A percentile compares a stretch with the other conserved stretches of the same genome.
These are phyloP conservation scores for Alternaria longipes DNA, from an alignment of 2,329 filamentous ascomycete genomes.

Conservation along the genomic window DNA sequence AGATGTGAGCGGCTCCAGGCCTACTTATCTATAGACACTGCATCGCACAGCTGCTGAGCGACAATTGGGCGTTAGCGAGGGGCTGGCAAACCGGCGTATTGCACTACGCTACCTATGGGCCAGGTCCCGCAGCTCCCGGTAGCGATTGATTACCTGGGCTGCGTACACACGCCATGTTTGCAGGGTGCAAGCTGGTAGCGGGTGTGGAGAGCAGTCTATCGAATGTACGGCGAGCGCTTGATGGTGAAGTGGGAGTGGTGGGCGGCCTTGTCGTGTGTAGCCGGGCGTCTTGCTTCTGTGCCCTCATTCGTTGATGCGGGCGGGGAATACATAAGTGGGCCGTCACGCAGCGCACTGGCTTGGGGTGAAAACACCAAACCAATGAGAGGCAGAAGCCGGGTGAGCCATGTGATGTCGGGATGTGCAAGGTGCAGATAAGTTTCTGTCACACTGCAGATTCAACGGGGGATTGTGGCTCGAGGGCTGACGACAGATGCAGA, in stretches of 20 bases:
- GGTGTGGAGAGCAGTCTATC: constrained; percentile 48
- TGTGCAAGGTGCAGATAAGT: constrained; percentile 35
- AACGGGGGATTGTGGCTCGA: constrained; percentile 19
- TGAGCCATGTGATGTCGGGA: constrained; percentile 41
- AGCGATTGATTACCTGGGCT: constrained; percentile 48
- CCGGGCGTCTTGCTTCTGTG: constrained; percentile 31
- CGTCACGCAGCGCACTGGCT: constrained; percentile 33
- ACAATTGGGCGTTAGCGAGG: constrained; percentile 33
- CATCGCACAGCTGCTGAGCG: constrained; percentile 36
- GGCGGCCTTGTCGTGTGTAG: constrained; percentile 37
- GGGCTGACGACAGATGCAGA: constrained; percentile 29
- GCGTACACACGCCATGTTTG: constrained; percentile 33
- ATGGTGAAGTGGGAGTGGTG: constrained; percentile 45
- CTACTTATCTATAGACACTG: constrained; percentile 46
- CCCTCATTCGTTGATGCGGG: constrained; percentile 32
- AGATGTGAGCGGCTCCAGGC: constrained; percentile 37
- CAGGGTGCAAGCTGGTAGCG: constrained; percentile 42
- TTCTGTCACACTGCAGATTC: constrained; percentile 46
- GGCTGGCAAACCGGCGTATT: constrained; percentile 37
- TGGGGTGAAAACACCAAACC: constrained; percentile 40
- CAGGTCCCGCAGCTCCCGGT: constrained; percentile 36
- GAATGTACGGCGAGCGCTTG: constrained; percentile 49
- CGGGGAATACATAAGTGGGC: constrained; percentile 36
- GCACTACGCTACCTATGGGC: constrained; percentile 35
- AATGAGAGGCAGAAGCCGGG: constrained; percentile 24